Base-by-base conservation (phyloP, 495 filamentous ascomycete species). In the Pseudevernia furfuracea region DNA sequence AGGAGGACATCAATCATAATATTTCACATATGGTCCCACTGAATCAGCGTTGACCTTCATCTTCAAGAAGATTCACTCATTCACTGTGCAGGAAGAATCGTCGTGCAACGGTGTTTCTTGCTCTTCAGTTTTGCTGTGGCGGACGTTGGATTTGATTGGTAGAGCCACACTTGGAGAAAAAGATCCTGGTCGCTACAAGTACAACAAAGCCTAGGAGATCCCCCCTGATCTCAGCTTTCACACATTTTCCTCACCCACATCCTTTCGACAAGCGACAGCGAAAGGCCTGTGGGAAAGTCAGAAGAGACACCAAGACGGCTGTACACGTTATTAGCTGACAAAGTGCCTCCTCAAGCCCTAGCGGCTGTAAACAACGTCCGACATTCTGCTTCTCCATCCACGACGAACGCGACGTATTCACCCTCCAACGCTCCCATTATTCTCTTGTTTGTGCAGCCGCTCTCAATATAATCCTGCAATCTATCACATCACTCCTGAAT, bases 401-500 rank as follows among this genome's bases (percentile, higher is more conserved):
- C 12, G 11, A 46, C 12, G 11, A 46, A 58, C 38, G 30, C 28
- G 10, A 34, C 37, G 21, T 19, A 17, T n/a, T 58, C n/a, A 3
- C 39, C 21, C 19, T 0, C n/a, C 37, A 43, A 34, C 4, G 28
- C 39, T 44, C 25, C 21, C 17, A 37, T 21, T 15, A 46, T 41
- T 38, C 37, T 46, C 17, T 23, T 39, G 4, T 37, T 23, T 43
- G 32, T 38, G 23, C 52, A 15, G 12, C 49, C 15, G 37, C 1
- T 36, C 44, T 17, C 38, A 15, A 55, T 52, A 23, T 28, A 14
- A 34, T 55, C 39, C 68, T 56, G 63, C 64, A 66, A 66, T 53
- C 25, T 30, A 39, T 59, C 11, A 43, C n/a, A n/a, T 61, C 49
- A 44, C 58, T 60, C 15, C 69, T 74, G 59, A 67, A 85, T 85